A percentile compares a stretch with the other conserved stretches of the same genome.
phyloP scores from a whole-genome alignment of 2,329 filamentous ascomycete genomes.

The Alternaria alternata region DNA sequence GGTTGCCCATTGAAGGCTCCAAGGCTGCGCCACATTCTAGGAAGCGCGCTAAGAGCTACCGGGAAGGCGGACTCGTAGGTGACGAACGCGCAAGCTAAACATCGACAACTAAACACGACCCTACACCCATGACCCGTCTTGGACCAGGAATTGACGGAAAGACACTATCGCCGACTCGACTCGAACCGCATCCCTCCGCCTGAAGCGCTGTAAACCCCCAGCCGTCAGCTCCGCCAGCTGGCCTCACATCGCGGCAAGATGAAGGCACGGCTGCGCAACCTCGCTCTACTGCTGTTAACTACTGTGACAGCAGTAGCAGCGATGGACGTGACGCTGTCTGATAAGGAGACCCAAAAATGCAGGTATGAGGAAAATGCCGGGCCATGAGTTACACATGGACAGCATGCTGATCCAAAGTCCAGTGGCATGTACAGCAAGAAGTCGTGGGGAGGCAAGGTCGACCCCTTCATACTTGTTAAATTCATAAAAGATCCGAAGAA shows the following conservation, averaged over 20 bases:
- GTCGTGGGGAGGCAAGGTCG: slow-evolving; percentile 85
- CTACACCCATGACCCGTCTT: slow-evolving; percentile 10
- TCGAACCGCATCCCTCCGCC: slow-evolving; percentile 7
- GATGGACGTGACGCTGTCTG: slow-evolving; percentile 45
- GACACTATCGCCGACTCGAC: neutral
- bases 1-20: slow-evolving; percentile 16
- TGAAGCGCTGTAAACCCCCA: slow-evolving; percentile 5
- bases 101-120: slow-evolving; percentile 17
- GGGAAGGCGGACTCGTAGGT: slow-evolving; percentile 20
- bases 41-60: slow-evolving; percentile 24
- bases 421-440: slow-evolving; percentile 86
- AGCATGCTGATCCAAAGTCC: neutral
- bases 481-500: slow-evolving; percentile 66
- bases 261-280: slow-evolving; percentile 44
- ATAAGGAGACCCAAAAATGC: slow-evolving; percentile 24
- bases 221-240: slow-evolving; percentile 38
- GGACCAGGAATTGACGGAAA: neutral
- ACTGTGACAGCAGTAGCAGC: slow-evolving; percentile 45
- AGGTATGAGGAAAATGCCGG: neutral
- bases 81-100: slow-evolving; percentile 34
- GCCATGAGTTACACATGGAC: neutral
- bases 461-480: slow-evolving; percentile 88
- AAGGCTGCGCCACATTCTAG: slow-evolving; percentile 24
- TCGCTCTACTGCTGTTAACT: slow-evolving; percentile 45
- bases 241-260: slow-evolving; percentile 45